Evolutionary conservation across 345 rosid species (phyloP).

Genomic region (Aquilaria sinensis): DNA sequence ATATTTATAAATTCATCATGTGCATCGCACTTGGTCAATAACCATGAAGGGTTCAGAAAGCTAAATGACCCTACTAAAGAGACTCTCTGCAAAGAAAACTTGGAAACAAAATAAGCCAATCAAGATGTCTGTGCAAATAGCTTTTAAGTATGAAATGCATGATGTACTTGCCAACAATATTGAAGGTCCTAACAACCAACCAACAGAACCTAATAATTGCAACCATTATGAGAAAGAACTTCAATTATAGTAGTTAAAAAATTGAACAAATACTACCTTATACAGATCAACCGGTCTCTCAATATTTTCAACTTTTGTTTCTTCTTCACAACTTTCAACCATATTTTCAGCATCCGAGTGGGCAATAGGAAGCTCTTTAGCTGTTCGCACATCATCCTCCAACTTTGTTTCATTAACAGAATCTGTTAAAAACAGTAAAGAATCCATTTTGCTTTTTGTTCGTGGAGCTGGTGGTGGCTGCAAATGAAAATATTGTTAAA

Average conservation of each 20-base stretch:
- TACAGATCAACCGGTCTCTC: constrained; percentile 97
- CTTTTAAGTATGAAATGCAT: no score
- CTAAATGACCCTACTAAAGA: no score
- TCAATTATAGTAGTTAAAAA: not conserved
- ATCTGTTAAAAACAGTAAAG: constrained; percentile 76
- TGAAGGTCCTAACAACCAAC: no score
- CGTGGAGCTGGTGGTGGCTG: constrained; percentile 87
- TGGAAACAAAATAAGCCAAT: no score
- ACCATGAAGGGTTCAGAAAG: no score
- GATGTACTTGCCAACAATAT: no score
- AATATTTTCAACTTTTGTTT: constrained; percentile 59
- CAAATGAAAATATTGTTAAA: constrained; percentile 15
- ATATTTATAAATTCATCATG: no score
- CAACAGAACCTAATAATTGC: no score
- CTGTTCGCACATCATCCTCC: constrained; percentile 32
- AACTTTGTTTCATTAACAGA: constrained; percentile 39
- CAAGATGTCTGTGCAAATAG: no score
- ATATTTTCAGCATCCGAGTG: constrained; percentile 26
- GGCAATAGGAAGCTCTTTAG: constrained; percentile 20
- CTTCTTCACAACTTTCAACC: constrained; percentile 33
- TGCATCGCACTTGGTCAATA: no score
- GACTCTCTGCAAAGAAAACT: no score
- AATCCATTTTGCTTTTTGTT: constrained; percentile 75
- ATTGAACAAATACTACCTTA: constrained; percentile 50
- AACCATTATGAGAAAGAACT: no score